These are phyloP conservation scores for Aspergillus felis DNA, from an alignment of 2,329 filamentous ascomycete genomes.

Conservation along the genomic window DNA sequence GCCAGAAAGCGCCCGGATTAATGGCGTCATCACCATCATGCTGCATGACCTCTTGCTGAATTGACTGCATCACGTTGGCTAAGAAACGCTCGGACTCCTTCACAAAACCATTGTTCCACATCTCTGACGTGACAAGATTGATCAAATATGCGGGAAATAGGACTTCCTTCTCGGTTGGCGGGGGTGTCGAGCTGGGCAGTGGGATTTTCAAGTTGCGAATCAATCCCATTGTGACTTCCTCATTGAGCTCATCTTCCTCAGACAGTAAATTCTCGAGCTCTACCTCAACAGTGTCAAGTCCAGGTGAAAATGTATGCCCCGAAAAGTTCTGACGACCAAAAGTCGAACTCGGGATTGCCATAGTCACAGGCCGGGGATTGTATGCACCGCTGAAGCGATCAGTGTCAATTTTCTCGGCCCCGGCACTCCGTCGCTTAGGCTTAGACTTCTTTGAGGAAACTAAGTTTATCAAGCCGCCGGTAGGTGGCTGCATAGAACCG, in stretches of 20 bases:
- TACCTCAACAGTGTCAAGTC: slow-evolving; percentile 85
- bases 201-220: slow-evolving; percentile 97
- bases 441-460: slow-evolving; percentile 97
- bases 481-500: slow-evolving; percentile 49
- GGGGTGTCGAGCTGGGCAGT: slow-evolving; percentile 76
- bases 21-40: slow-evolving; percentile 96
- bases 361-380: slow-evolving; percentile 92
- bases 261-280: slow-evolving; percentile 91
- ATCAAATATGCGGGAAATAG: slow-evolving; percentile 98
- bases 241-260: slow-evolving; percentile 92
- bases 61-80: slow-evolving; percentile 99
- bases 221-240: slow-evolving; percentile 93
- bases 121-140: slow-evolving; percentile 97
- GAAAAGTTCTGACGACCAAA: slow-evolving; percentile 67
- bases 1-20: slow-evolving; percentile 96
- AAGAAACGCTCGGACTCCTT: slow-evolving; percentile 99
- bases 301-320: slow-evolving; percentile 72
- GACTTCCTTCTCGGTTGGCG: slow-evolving; percentile 96
- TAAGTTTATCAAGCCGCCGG: slow-evolving; percentile 86
- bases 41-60: slow-evolving; percentile 99
- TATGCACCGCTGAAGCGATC: slow-evolving; percentile 90
- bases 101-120: slow-evolving; percentile 99
- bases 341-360: slow-evolving; percentile 64
- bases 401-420: slow-evolving; percentile 75
- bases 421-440: slow-evolving; percentile 72